A percentile compares a stretch with the other conserved stretches of the same genome.
phyloP scores from a whole-genome alignment of 2,329 filamentous ascomycete genomes.

The Trichoderma endophyticum region DNA sequence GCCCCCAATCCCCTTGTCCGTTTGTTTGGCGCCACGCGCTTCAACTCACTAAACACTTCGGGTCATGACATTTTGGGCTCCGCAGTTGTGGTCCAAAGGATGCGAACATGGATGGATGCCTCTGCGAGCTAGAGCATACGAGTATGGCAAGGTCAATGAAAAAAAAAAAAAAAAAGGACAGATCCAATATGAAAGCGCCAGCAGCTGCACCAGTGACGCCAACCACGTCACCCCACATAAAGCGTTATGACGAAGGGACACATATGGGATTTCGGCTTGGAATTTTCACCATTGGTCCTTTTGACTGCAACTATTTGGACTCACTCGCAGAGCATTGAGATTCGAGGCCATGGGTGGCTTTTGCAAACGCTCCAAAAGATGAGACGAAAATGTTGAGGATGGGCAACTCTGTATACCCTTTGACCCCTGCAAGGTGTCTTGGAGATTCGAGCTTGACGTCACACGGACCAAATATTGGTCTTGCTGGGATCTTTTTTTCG shows the following conservation, averaged over 20 bases:
- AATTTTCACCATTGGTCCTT: neutral
- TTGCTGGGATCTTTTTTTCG: neutral
- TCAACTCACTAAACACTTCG: neutral
- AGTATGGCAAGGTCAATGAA: neutral
- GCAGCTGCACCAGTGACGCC: constrained; percentile 7
- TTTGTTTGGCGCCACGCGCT: neutral
- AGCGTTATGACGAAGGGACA: neutral
- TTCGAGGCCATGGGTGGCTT: neutral
- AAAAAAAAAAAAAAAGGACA: neutral
- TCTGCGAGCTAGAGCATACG: neutral
- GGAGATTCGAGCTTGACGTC: constrained; percentile 3
- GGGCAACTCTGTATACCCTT: neutral
- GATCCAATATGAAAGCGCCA: neutral
- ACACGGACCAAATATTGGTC: neutral
- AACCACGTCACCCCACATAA: constrained; percentile 12
- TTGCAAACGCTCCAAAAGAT: neutral
- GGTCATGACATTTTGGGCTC: neutral
- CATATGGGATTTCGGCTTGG: neutral
- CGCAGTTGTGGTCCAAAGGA: neutral
- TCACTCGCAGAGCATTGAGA: neutral
- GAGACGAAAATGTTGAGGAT: neutral
- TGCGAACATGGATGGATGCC: neutral
- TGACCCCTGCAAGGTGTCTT: neutral
- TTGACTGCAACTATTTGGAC: neutral
- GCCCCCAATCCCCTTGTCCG: neutral